Percentiles rank a stretch among this genome's conserved stretches.
These are phyloP conservation scores for Chytriomyces sp. DNA, from an alignment of 192 early-diverging fungal species.

Conservation along the genomic window DNA sequence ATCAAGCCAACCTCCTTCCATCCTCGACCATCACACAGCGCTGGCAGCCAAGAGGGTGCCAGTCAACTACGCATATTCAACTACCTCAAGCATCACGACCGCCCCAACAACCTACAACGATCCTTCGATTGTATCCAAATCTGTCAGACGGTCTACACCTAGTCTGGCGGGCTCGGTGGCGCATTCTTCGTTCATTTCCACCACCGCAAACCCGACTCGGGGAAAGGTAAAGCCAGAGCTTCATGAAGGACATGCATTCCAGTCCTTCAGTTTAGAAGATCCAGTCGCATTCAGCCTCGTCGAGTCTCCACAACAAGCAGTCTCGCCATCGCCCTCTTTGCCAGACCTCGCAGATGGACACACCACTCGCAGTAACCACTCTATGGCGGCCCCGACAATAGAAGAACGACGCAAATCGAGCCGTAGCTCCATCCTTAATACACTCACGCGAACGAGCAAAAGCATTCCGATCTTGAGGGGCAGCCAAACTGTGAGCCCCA, in stretches of 20 bases:
- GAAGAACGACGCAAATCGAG: neutral
- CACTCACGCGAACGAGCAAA: constrained; percentile 2
- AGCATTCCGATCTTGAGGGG: constrained; percentile 1
- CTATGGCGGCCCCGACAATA: neutral
- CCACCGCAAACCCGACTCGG: neutral
- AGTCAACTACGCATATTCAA: constrained; percentile 13
- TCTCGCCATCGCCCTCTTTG: too few relatives aligned
- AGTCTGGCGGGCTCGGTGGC: constrained; percentile 3
- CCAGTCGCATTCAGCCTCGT: neutral
- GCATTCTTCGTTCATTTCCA: neutral
- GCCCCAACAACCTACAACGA: constrained; percentile 25
- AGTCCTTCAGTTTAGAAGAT: neutral
- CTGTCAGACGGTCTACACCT: neutral
- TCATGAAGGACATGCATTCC: constrained; percentile 31
- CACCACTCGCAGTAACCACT: too few relatives aligned
- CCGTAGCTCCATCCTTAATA: neutral
- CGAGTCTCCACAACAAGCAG: neutral
- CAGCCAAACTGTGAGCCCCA: neutral
- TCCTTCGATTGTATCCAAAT: neutral
- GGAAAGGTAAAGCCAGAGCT: neutral
- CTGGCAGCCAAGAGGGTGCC: neutral
- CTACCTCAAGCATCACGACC: constrained; percentile 19
- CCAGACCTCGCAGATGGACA: too few relatives aligned
- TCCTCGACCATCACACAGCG: neutral
- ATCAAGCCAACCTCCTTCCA: neutral